phyloP scores from a whole-genome alignment of 768 basidiomycete species.

The Tricholoma hemisulphureum region DNA sequence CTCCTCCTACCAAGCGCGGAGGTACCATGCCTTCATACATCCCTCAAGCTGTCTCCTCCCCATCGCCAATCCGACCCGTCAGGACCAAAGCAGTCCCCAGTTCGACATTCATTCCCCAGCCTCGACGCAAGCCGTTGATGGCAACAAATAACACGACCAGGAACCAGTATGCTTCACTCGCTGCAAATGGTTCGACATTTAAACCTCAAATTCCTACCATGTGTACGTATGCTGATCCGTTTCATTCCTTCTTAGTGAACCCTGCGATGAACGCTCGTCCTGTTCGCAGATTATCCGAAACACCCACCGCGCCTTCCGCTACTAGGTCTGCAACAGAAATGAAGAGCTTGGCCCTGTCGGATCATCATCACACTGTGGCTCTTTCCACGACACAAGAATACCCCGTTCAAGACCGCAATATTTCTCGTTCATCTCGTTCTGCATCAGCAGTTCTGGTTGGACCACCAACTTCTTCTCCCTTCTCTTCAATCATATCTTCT shows the following conservation, averaged over 20 bases:
- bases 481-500: constrained; percentile 50
- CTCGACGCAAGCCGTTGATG: constrained; percentile 38
- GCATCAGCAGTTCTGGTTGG: constrained; percentile 9
- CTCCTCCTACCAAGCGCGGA: constrained; percentile 54
- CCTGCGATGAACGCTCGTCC: constrained; percentile 34
- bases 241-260: constrained; percentile 35
- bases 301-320: constrained; percentile 25
- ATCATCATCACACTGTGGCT: constrained; percentile 20
- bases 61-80: constrained; percentile 38
- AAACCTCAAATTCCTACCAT: constrained; percentile 48
- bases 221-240: constrained; percentile 61
- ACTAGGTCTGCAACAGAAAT: constrained; percentile 33
- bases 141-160: constrained; percentile 24
- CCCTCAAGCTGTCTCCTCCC: constrained; percentile 53
- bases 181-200: constrained; percentile 59
- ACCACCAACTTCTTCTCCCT: constrained; percentile 35
- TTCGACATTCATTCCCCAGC: constrained; percentile 46
- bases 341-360: constrained; percentile 39
- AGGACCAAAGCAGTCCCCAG: constrained; percentile 33
- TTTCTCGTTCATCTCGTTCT: constrained; percentile 7
- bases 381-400: constrained; percentile 19
- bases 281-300: constrained; percentile 40
- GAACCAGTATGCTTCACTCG: constrained; percentile 18
- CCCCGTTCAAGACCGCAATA: constrained; percentile 11
- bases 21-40: constrained; percentile 54